A percentile compares a stretch with the other conserved stretches of the same genome.
phyloP scores from a whole-genome alignment of 108 stramenopile genomes.

The Discostella stelligeroides region DNA sequence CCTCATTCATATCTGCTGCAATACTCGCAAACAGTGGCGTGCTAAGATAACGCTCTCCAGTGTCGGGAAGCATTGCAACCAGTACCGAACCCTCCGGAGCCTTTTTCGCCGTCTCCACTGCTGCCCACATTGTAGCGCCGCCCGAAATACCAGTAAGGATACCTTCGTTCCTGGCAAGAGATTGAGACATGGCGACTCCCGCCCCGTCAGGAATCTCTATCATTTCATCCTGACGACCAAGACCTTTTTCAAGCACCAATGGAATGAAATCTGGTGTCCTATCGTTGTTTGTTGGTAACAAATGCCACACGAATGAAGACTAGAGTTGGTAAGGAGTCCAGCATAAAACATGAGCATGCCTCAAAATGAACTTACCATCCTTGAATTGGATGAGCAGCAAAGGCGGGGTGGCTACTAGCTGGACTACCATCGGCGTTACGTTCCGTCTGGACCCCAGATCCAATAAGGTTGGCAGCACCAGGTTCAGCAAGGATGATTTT shows the following conservation, averaged over 20 bases:
- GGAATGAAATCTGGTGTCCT: constrained; percentile 80
- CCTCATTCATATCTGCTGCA: constrained; percentile 71
- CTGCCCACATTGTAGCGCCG: constrained; percentile 62
- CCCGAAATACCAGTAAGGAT: constrained; percentile 71
- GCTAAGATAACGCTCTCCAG: constrained; percentile 72
- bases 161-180: constrained; percentile 71
- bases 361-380: constrained; percentile 30
- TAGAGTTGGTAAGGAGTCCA: too few relatives aligned
- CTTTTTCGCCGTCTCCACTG: constrained; percentile 62
- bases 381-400: constrained; percentile 41
- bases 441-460: constrained; percentile 52
- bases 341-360: background rate
- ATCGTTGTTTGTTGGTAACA: too few relatives aligned
- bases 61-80: constrained; percentile 71
- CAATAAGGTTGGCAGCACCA: constrained; percentile 53
- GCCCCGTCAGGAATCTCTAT: constrained; percentile 42
- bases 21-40: constrained; percentile 77
- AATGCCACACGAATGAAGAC: too few relatives aligned
- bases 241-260: constrained; percentile 45
- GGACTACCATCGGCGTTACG: constrained; percentile 56
- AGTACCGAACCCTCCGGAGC: constrained; percentile 58
- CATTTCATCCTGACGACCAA: constrained; percentile 42
- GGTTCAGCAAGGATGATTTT: constrained; percentile 65
- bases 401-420: constrained; percentile 48
- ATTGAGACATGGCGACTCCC: constrained; percentile 52